phyloP scores from a whole-genome alignment of 2,329 filamentous ascomycete species.

The Huntiella decipiens region DNA sequence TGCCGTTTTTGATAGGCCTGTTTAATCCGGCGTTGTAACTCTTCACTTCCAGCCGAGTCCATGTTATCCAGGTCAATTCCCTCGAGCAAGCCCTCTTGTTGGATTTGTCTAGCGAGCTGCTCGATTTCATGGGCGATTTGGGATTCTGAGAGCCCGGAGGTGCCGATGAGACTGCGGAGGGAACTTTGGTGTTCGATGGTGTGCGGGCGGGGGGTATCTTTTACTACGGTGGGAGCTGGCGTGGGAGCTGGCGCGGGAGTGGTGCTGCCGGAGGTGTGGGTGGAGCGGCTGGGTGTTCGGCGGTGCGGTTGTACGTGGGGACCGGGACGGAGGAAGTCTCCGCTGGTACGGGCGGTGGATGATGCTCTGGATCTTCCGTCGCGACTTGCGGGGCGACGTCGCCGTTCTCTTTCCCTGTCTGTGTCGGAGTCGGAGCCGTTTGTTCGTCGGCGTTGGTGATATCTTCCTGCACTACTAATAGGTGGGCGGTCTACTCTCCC shows the following conservation, averaged over 20 bases:
- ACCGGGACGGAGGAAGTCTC: conserved; percentile 21
- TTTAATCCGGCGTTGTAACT: conserved; percentile 76
- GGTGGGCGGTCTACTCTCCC: conserved; percentile 12
- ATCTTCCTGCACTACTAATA: not conserved
- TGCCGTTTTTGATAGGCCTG: conserved; percentile 71
- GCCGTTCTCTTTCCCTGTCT: conserved; percentile 12
- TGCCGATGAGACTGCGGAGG: conserved; percentile 64
- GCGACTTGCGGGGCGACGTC: conserved; percentile 15
- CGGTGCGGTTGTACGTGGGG: conserved; percentile 12
- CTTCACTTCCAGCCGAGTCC: conserved; percentile 67
- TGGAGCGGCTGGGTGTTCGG: not conserved
- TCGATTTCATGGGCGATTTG: conserved; percentile 79
- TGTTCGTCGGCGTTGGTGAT: conserved; percentile 7
- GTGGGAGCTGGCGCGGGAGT: not conserved
- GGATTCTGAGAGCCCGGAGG: conserved; percentile 54
- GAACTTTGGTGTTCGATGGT: conserved; percentile 73
- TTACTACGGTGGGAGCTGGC: not conserved
- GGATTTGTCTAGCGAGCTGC: conserved; percentile 74
- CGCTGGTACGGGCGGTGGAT: conserved; percentile 12
- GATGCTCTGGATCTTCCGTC: conserved; percentile 11
- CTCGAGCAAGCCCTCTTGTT: conserved; percentile 71
- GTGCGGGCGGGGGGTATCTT: conserved; percentile 25
- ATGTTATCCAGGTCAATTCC: conserved; percentile 79
- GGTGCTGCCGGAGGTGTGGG: not conserved
- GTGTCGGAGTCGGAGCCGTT: conserved; percentile 9